phyloP scores from a whole-genome alignment of 2,329 filamentous ascomycete genomes.

The Cercospora sp. region DNA sequence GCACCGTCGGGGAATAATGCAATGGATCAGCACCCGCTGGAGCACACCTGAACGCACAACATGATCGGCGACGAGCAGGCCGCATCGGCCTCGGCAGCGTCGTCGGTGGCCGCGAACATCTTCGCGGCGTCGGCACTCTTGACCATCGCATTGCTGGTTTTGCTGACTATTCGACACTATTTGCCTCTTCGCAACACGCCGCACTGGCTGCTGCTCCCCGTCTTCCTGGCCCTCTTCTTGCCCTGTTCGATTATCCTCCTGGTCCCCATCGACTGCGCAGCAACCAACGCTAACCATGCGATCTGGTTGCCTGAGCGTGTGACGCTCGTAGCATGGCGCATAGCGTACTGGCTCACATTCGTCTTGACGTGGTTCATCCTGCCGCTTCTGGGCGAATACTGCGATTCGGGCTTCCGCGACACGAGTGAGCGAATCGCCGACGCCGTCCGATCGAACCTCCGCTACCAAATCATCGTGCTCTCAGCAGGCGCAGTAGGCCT shows the following conservation, averaged over 20 bases:
- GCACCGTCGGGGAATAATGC: neutral
- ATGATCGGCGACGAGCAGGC: slow-evolving; percentile 10
- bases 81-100: slow-evolving; percentile 43
- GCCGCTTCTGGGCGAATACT: slow-evolving; percentile 89
- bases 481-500: slow-evolving; percentile 69
- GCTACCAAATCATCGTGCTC: slow-evolving; percentile 82
- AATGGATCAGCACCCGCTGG: neutral
- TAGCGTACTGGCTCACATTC: slow-evolving; percentile 97
- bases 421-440: slow-evolving; percentile 78
- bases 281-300: slow-evolving; percentile 56
- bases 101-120: slow-evolving; percentile 74
- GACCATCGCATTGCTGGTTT: slow-evolving; percentile 70
- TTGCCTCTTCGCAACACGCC: slow-evolving; percentile 88
- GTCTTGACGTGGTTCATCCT: slow-evolving; percentile 94
- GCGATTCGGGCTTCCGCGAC: slow-evolving; percentile 89
- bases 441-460: slow-evolving; percentile 81
- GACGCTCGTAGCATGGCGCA: slow-evolving; percentile 85
- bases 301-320: slow-evolving; percentile 82
- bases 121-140: slow-evolving; percentile 74
- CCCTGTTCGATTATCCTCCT: slow-evolving; percentile 88
- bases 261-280: slow-evolving; percentile 89
- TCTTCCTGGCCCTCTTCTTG: slow-evolving; percentile 93
- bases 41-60: neutral
- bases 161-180: slow-evolving; percentile 85
- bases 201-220: slow-evolving; percentile 82